Percentiles rank a stretch among this genome's conserved stretches.
Conservation (phyloP, 2,329 filamentous ascomycete genomes). For the Colletotrichum melonis region DNA sequence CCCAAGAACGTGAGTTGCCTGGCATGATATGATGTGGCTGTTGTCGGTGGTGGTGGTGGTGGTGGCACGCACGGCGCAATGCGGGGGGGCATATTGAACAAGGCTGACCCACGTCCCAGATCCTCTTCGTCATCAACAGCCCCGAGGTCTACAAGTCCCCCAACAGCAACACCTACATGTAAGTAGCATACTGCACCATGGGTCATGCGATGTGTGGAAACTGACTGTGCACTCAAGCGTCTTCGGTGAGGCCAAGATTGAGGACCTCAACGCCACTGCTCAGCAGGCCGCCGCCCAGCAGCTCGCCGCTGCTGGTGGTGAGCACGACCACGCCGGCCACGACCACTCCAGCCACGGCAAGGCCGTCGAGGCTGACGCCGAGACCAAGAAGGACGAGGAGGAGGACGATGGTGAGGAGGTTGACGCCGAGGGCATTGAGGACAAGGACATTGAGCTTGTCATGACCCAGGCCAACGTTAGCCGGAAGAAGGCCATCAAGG, state of each 20-base stretch:
- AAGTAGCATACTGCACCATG: constrained; percentile 56
- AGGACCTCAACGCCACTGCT: constrained; percentile 98
- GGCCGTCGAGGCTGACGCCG: constrained; percentile 68
- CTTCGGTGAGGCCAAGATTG: constrained; percentile 99
- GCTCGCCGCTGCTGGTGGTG: constrained; percentile 79
- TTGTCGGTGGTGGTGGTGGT: constrained; percentile 5
- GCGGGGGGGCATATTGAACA: constrained; percentile 16
- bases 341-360: constrained; percentile 77
- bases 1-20: constrained; percentile 92
- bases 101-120: constrained; percentile 64
- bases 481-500: constrained; percentile 98
- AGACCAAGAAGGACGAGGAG: constrained; percentile 80
- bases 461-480: constrained; percentile 98
- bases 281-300: constrained; percentile 96
- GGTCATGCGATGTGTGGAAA: not conserved
- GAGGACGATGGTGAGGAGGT: constrained; percentile 97
- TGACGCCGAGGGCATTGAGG: constrained; percentile 92
- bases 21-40: not conserved
- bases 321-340: constrained; percentile 76
- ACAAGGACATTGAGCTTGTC: constrained; percentile 99
- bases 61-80: not conserved
- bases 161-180: constrained; percentile 99
- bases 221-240: constrained; percentile 64
- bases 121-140: constrained; percentile 99
- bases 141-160: constrained; percentile 99